Percentiles rank a stretch among this genome's conserved stretches.
These are phyloP conservation scores for Salisapilia sapeloensis DNA, from an alignment of 352 stramenopile genomes.

Conservation along the genomic window DNA sequence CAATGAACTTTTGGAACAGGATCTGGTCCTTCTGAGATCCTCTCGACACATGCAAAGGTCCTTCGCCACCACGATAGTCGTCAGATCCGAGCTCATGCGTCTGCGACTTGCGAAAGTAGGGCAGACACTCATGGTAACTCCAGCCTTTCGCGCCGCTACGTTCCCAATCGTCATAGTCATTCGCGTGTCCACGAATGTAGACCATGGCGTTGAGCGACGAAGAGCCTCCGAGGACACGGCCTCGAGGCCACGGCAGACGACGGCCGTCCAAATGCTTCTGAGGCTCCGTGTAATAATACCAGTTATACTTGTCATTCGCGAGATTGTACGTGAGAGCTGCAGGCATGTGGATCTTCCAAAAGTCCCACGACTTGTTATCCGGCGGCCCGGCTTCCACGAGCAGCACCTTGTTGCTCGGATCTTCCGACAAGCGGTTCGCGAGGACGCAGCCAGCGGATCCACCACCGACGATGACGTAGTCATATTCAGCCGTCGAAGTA, in stretches of 20 bases:
- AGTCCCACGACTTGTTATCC: slow-evolving; percentile 74
- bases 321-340: slow-evolving; percentile 78
- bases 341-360: slow-evolving; percentile 84
- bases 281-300: slow-evolving; percentile 72
- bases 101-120: slow-evolving; percentile 81
- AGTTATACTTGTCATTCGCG: slow-evolving; percentile 76
- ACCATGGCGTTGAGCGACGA: slow-evolving; percentile 85
- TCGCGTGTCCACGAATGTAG: slow-evolving; percentile 77
- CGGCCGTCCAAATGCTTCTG: slow-evolving; percentile 73
- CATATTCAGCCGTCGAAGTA: slow-evolving; percentile 42
- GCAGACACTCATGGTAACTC: slow-evolving; percentile 77
- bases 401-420: slow-evolving; percentile 71
- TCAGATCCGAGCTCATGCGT: slow-evolving; percentile 55
- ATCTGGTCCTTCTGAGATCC: slow-evolving; percentile 67
- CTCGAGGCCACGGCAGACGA: slow-evolving; percentile 65
- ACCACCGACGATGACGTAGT: slow-evolving; percentile 88
- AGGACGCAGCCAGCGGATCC: slow-evolving; percentile 84
- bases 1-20: slow-evolving; percentile 82
- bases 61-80: slow-evolving; percentile 69
- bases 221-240: slow-evolving; percentile 76
- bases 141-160: slow-evolving; percentile 47
- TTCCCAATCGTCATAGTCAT: slow-evolving; percentile 82
- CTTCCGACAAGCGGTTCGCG: slow-evolving; percentile 75
- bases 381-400: slow-evolving; percentile 82
- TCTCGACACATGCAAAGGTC: slow-evolving; percentile 60